These are phyloP conservation scores for Pythium rhizo-oryzae DNA, from an alignment of 352 stramenopile species.

Conservation along the genomic window DNA sequence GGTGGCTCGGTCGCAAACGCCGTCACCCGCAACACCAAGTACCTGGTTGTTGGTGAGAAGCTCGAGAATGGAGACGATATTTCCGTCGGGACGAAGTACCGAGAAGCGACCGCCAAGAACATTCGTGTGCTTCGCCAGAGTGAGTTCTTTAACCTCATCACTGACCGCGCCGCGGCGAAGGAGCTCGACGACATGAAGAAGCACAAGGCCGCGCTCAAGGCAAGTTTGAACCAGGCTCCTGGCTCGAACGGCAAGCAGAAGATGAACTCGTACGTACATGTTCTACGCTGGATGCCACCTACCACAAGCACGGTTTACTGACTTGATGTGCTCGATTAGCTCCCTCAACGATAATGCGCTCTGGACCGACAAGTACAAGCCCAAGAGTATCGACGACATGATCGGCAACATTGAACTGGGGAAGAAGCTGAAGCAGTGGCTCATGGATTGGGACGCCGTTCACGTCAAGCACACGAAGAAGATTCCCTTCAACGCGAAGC, in stretches of 20 bases:
- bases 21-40: slow-evolving; percentile 75
- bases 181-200: slow-evolving; percentile 55
- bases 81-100: slow-evolving; percentile 83
- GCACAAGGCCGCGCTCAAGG: slow-evolving; percentile 61
- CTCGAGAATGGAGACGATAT: slow-evolving; percentile 75
- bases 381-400: slow-evolving; percentile 90
- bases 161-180: slow-evolving; percentile 62
- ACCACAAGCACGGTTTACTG: not conserved
- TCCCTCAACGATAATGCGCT: slow-evolving; percentile 58
- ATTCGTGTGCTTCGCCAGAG: slow-evolving; percentile 86
- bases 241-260: slow-evolving; percentile 63
- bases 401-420: slow-evolving; percentile 93
- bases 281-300: not conserved
- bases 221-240: slow-evolving; percentile 47
- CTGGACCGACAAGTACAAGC: slow-evolving; percentile 98
- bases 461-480: slow-evolving; percentile 88
- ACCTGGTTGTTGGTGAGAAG: slow-evolving; percentile 67
- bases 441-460: slow-evolving; percentile 79
- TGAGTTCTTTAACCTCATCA: slow-evolving; percentile 88
- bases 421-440: slow-evolving; percentile 87
- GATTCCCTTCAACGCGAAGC: slow-evolving; percentile 70
- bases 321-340: not conserved
- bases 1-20: slow-evolving; percentile 63
- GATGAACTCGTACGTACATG: slow-evolving; percentile 37
- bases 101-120: slow-evolving; percentile 85